Base-by-base conservation (phyloP, 73 alveolate species). In the Paramecium biaurelia region DNA sequence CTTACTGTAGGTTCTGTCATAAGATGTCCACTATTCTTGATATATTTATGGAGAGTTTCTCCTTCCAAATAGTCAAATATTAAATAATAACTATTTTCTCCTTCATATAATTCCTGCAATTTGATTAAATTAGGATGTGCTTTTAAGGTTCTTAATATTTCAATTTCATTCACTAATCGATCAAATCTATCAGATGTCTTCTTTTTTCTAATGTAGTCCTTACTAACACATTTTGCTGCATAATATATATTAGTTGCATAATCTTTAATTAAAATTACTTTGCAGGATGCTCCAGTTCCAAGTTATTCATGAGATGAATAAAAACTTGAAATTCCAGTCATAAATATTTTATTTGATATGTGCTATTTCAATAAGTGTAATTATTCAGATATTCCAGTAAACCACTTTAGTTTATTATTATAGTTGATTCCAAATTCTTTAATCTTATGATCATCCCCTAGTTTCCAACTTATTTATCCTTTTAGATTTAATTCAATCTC, bases 171-270 rank as follows among this genome's bases (percentile, higher is more conserved):
- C n/a, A 43, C 72, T 45, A 79, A 47, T 42, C 90, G 43, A 23
- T 79, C 72, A 24, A 79, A 79, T 42, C 90, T 38, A 23, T 79
- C 90, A 38, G 49, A 30, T n/a, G 90, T 79, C 18, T 79, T 79
- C 74, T 79, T 79, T 45, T 79, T 79, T 10, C 47, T 21, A 1
- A 79, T 79, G 74, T 79, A 79, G 5, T 79, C 90, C 14, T 79
- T 79, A 43, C 76, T 43, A 20, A 79, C 56, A 8, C 90, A 79
- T 79, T 79, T 79, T 20, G 90, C 90, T 43, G 90, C 90, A 42
- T 24, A 79, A 5, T 32, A 14, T 10, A 23, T 4, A 10, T 79
- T 12, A 20, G 90, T 79, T 1, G 20, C 12, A 26, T 24, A 26
- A 79, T 79, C 45, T 42, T 23, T 47, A 24, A 79, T 45, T 28